Evolutionary conservation across 371 early-diverging fungal genomes (phyloP).

Genomic region (Smittium mucronatum): DNA sequence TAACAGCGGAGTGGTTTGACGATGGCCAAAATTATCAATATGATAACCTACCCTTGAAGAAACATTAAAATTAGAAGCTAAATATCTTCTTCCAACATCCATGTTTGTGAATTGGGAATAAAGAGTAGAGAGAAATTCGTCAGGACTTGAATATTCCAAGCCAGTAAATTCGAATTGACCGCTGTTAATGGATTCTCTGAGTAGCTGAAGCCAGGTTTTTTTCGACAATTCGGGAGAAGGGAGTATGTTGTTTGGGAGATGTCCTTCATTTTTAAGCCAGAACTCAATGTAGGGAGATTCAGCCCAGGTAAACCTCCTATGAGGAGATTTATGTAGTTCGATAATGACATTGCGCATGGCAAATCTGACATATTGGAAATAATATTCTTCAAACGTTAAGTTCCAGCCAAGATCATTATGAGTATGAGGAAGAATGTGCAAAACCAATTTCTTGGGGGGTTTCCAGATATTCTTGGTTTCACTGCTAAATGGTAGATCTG

Average conservation of each 20-base stretch:
- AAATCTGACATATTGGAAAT: slow-evolving; percentile 15
- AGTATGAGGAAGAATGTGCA: slow-evolving; percentile 28
- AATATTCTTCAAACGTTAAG: slow-evolving; percentile 27
- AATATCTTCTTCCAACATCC: slow-evolving; percentile 22
- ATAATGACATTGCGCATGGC: slow-evolving; percentile 20
- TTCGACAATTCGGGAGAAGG: not conserved
- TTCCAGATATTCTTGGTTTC: slow-evolving; percentile 13
- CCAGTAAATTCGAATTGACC: slow-evolving; percentile 27
- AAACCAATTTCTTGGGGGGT: slow-evolving; percentile 20
- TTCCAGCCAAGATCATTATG: slow-evolving; percentile 32
- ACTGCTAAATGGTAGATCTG: slow-evolving; percentile 15
- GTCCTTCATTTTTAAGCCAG: slow-evolving; percentile 29
- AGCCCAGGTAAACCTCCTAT: slow-evolving; percentile 28
- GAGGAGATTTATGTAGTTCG: slow-evolving; percentile 16
- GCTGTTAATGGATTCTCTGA: slow-evolving; percentile 13
- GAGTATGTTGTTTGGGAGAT: slow-evolving; percentile 10
- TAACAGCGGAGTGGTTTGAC: slow-evolving; percentile 17
- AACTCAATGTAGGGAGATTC: slow-evolving; percentile 28
- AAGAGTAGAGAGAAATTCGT: slow-evolving; percentile 30
- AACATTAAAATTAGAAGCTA: slow-evolving; percentile 16
- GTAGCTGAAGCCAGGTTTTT: slow-evolving; percentile 22
- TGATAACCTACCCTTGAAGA: slow-evolving; percentile 25
- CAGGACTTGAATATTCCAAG: slow-evolving; percentile 27
- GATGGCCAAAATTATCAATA: slow-evolving; percentile 30
- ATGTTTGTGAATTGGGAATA: slow-evolving; percentile 27